Evolutionary conservation across 768 basidiomycete species (phyloP), one percentile per base, ranked within the genome.

Genomic region (Mrakia blollopis): DNA sequence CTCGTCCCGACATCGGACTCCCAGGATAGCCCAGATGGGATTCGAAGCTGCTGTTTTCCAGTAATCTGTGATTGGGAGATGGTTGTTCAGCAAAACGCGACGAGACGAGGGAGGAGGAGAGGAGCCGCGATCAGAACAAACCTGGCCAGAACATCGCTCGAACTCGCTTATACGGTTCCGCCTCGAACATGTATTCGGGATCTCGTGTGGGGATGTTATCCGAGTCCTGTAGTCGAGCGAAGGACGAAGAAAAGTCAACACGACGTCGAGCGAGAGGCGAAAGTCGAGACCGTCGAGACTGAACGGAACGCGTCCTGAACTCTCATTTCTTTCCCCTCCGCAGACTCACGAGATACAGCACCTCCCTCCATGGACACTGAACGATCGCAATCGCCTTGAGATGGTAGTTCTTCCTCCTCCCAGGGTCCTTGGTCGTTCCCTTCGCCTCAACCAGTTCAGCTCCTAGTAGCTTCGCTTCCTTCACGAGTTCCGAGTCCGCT

Each of bases 41-140:
- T 78, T 74, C 32, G 47, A 25, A 25, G 77, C 73, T 4, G 80
- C 80, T 28, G 85, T 85, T 81, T 85, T 86, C 85, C 85, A 86
- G 78, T 84, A 86, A 70, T 85, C 35, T 13, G n/a, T 13, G n/a
- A n/a, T n/a, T n/a, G n/a, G n/a, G n/a, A n/a, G n/a, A n/a, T n/a
- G n/a, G n/a, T n/a, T n/a, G n/a, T n/a, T n/a, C n/a, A n/a, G n/a
- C n/a, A n/a, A n/a, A 21, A 50, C 50, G 28, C 28, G 7, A 32
- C 44, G 44, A 63, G 3, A 14, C 16, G 62, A 1, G 62, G 2
- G 30, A 30, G 6, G 69, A 70, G 50, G 3, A 57, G 30, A 11
- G 32, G 25, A 21, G 11, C 11, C 21, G 63, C 69, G 47, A 18
- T 50, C 18, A 4, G 13, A 50, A 69, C 30, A 44, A 60, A 63